phyloP scores from a whole-genome alignment of 768 basidiomycete genomes.

The Auriscalpium vulgare region DNA sequence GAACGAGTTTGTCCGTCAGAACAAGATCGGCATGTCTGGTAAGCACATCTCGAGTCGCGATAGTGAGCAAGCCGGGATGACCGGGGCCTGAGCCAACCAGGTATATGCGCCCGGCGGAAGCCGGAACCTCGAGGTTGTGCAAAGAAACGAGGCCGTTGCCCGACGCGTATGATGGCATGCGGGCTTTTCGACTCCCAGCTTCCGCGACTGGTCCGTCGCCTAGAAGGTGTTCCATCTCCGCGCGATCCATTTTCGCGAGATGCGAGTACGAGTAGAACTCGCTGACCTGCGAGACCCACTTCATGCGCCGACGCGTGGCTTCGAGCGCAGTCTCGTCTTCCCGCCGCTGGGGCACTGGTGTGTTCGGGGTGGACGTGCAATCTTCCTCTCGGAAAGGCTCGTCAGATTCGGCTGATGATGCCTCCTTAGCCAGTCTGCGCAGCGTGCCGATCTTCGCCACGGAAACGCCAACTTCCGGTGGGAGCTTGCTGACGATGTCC shows the following conservation, averaged over 20 bases:
- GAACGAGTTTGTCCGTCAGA: conserved; percentile 94
- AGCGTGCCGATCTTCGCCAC: conserved; percentile 68
- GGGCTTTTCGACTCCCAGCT: not conserved
- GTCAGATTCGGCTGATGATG: conserved; percentile 22
- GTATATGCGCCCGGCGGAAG: conserved; percentile 60
- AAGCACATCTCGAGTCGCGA: conserved; percentile 76
- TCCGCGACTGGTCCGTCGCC: conserved; percentile 25
- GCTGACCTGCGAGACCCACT: conserved; percentile 93
- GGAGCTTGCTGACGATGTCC: conserved; percentile 72
- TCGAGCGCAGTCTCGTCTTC: conserved; percentile 32
- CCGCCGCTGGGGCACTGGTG: conserved; percentile 54
- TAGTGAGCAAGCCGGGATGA: conserved; percentile 85
- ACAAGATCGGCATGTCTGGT: conserved; percentile 79
- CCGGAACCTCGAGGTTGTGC: conserved; percentile 19
- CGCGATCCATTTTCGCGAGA: conserved; percentile 58
- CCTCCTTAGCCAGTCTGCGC: conserved; percentile 43
- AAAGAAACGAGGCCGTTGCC: conserved; percentile 11
- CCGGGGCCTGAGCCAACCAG: conserved; percentile 95
- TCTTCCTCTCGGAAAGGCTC: conserved; percentile 49
- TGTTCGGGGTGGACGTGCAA: conserved; percentile 51
- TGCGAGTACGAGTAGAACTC: conserved; percentile 89
- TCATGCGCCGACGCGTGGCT: conserved; percentile 57
- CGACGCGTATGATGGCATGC: conserved; percentile 26
- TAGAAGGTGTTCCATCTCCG: conserved; percentile 62
- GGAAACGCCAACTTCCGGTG: conserved; percentile 65